These are phyloP conservation scores for Salvia splendens DNA, from an alignment of 257 asterid genomes.

Conservation along the genomic window DNA sequence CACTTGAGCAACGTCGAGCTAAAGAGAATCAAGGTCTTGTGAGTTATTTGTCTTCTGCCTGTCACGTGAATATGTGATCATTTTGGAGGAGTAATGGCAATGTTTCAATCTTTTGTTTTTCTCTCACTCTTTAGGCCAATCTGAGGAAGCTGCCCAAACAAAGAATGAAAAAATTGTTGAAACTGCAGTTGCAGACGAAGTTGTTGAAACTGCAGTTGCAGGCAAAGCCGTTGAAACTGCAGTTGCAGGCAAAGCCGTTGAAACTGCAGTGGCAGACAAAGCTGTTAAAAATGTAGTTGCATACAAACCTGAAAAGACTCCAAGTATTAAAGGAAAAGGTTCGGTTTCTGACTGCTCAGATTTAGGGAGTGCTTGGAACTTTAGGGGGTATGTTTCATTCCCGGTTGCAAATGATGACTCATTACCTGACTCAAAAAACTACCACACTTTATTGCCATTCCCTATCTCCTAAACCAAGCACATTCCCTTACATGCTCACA, in stretches of 20 bases:
- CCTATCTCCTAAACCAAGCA: slow-evolving; percentile 4
- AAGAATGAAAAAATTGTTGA: slow-evolving; percentile 36
- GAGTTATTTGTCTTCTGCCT: slow-evolving; percentile 26
- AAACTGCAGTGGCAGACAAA: slow-evolving; percentile 35
- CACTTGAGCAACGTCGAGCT: slow-evolving; percentile 75
- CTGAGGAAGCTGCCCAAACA: slow-evolving; percentile 43
- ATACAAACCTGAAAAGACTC: slow-evolving; percentile 44
- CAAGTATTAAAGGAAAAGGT: slow-evolving; percentile 53
- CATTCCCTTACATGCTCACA: neutral
- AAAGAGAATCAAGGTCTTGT: slow-evolving; percentile 69
- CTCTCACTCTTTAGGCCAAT: slow-evolving; percentile 34
- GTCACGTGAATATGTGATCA: neutral
- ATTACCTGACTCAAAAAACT: neutral
- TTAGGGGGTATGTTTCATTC: neutral
- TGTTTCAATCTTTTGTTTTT: slow-evolving; percentile 13
- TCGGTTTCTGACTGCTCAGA: slow-evolving; percentile 25
- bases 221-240: slow-evolving; percentile 26
- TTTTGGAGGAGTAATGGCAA: neutral
- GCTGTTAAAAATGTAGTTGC: slow-evolving; percentile 4
- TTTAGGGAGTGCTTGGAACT: neutral
- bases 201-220: neutral
- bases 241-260: slow-evolving; percentile 34
- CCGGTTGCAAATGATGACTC: slow-evolving; percentile 6
- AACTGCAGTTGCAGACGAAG: slow-evolving; percentile 31
- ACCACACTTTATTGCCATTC: neutral